Evolutionary conservation across 257 asterid genomes (phyloP).

Genomic region (Capsicum pubescens): DNA sequence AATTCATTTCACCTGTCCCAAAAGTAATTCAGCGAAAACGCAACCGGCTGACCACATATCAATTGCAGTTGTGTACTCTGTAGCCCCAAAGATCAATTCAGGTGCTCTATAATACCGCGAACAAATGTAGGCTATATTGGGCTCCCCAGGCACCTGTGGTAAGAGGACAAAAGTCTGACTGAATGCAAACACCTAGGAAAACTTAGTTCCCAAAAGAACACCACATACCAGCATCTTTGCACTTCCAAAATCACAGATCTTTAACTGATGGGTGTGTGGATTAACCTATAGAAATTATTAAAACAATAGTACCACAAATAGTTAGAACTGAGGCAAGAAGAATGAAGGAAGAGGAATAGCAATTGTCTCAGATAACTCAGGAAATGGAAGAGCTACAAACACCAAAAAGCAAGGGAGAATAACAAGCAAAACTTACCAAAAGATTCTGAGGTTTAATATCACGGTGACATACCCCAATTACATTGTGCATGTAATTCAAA

Average conservation of each 20-base stretch:
- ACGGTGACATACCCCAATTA: slow-evolving; percentile 90
- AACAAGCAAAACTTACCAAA: slow-evolving; percentile 51
- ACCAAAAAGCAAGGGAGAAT: slow-evolving; percentile 19
- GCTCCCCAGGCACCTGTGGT: slow-evolving; percentile 84
- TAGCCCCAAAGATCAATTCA: slow-evolving; percentile 87
- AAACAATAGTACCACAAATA: not conserved
- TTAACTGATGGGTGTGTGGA: slow-evolving; percentile 85
- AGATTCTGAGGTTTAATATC: slow-evolving; percentile 88
- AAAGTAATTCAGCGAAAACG: slow-evolving; percentile 82
- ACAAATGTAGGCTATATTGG: slow-evolving; percentile 88
- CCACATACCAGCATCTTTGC: slow-evolving; percentile 84
- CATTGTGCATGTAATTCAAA: slow-evolving; percentile 73
- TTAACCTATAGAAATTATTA: slow-evolving; percentile 56
- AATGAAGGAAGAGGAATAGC: not conserved
- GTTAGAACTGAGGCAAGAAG: slow-evolving; percentile 8
- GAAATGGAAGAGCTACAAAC: slow-evolving; percentile 7
- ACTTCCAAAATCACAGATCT: slow-evolving; percentile 85
- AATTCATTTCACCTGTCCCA: slow-evolving; percentile 68
- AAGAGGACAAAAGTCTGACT: slow-evolving; percentile 30
- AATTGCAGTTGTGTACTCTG: slow-evolving; percentile 76
- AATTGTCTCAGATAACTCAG: not conserved
- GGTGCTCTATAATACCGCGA: slow-evolving; percentile 89
- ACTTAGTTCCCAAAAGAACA: slow-evolving; percentile 23
- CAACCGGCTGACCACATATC: slow-evolving; percentile 94
- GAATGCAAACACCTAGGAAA: slow-evolving; percentile 11